Conservation (phyloP, 225 moss, liverwort and hornwort genomes). For the Climacium dendroides region DNA sequence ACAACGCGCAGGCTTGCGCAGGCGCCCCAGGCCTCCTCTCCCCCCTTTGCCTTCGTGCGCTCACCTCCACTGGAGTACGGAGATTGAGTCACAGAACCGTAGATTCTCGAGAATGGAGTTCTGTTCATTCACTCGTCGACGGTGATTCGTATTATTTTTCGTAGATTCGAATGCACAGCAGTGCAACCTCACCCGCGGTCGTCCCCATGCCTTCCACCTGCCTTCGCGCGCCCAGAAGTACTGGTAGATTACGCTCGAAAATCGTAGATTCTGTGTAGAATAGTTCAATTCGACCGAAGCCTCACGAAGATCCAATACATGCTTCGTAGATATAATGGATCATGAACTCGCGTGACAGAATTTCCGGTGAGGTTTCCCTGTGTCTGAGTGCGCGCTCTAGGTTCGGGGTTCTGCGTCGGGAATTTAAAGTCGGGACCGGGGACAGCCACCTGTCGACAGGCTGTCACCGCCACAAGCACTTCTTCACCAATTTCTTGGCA, state of each 20-base stretch:
- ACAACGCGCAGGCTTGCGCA: too few species aligned
- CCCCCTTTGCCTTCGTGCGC: too few species aligned
- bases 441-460: neutral
- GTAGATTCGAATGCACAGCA: neutral
- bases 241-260: rapidly evolving
- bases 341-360: neutral
- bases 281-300: too few species aligned
- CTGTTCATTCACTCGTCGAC: rapidly evolving
- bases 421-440: neutral
- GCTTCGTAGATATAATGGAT: neutral
- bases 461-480: too few species aligned
- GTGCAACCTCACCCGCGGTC: too few species aligned
- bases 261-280: neutral
- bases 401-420: too few species aligned
- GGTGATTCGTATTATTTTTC: neutral
- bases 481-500: too few species aligned
- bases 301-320: neutral
- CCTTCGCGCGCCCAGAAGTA: rapidly evolving
- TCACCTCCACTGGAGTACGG: neutral
- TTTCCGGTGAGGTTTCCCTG: too few species aligned
- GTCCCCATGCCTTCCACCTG: neutral
- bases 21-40: too few species aligned
- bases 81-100: neutral
- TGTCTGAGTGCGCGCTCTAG: too few species aligned
- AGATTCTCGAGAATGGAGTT: neutral